Conservation (phyloP, 805 yeast species). For the Wickerhamomyces silvicola region DNA sequence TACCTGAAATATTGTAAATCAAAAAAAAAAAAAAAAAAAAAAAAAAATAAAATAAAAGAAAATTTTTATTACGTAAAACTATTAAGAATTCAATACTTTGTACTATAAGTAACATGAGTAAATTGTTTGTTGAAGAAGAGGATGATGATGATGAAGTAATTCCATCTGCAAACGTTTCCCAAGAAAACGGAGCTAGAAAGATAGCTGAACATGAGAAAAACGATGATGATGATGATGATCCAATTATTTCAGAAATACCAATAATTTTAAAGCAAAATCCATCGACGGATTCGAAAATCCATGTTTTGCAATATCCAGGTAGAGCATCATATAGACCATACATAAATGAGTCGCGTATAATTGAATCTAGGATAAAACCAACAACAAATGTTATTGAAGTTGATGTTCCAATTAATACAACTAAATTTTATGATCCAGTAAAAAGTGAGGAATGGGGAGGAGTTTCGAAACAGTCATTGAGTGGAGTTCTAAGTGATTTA, state of each 20-base stretch:
- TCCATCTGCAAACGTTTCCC: neutral
- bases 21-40: too few species aligned
- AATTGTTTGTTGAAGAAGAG: constrained; percentile 16
- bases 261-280: constrained; percentile 35
- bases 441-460: constrained; percentile 62
- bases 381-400: constrained; percentile 62
- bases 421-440: constrained; percentile 57
- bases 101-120: constrained; percentile 7
- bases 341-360: constrained; percentile 27
- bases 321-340: constrained; percentile 39
- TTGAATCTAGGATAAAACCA: constrained; percentile 48
- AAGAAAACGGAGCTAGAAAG: constrained; percentile 5
- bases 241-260: constrained; percentile 56
- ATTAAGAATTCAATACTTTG: too few species aligned
- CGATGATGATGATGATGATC: constrained; percentile 31
- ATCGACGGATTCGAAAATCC: constrained; percentile 26
- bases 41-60: too few species aligned
- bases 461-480: constrained; percentile 53
- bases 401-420: constrained; percentile 67
- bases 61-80: too few species aligned
- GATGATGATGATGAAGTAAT: constrained; percentile 8
- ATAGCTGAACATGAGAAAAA: constrained; percentile 21
- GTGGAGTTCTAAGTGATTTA: constrained; percentile 58
- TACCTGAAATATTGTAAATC: too few species aligned
- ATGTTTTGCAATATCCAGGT: constrained; percentile 57